Percentiles rank a stretch among this genome's conserved stretches.
Conservation (phyloP, 768 basidiomycete genomes). For the Russula abietina region DNA sequence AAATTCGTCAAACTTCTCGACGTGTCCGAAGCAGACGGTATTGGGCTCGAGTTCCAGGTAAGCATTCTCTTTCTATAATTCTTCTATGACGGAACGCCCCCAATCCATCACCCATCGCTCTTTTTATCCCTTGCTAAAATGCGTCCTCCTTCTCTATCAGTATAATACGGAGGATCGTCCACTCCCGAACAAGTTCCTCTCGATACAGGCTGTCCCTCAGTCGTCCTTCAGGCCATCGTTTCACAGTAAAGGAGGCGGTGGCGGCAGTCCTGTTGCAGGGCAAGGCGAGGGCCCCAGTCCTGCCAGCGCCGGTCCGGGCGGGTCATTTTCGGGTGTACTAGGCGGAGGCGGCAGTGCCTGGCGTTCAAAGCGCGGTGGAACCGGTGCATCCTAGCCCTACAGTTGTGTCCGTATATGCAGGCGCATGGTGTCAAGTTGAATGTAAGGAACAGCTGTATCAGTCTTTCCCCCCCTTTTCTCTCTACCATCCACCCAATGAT, state of each 20-base stretch:
- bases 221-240: slow-evolving; percentile 66
- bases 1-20: slow-evolving; percentile 78
- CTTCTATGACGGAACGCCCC: background rate
- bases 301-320: slow-evolving; percentile 31
- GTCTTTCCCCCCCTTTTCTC: background rate
- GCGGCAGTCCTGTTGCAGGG: slow-evolving; percentile 30
- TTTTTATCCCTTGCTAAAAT: slow-evolving; percentile 2
- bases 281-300: slow-evolving; percentile 28
- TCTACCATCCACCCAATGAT: background rate
- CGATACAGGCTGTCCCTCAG: slow-evolving; percentile 64
- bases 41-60: slow-evolving; percentile 90
- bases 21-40: slow-evolving; percentile 74
- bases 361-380: slow-evolving; percentile 10
- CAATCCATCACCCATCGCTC: background rate
- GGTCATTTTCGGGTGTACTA: slow-evolving; percentile 41
- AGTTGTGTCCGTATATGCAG: background rate
- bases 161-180: slow-evolving; percentile 88
- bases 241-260: slow-evolving; percentile 35
- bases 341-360: background rate
- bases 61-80: slow-evolving; percentile 23
- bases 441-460: slow-evolving; percentile 14
- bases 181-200: slow-evolving; percentile 72
- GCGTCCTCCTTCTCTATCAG: slow-evolving; percentile 33
- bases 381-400: slow-evolving; percentile 3
- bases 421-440: background rate